Evolutionary conservation across 2,329 filamentous ascomycete genomes (phyloP), one percentile per base, ranked within the genome.

Genomic region (Ampelomyces quisqualis): DNA sequence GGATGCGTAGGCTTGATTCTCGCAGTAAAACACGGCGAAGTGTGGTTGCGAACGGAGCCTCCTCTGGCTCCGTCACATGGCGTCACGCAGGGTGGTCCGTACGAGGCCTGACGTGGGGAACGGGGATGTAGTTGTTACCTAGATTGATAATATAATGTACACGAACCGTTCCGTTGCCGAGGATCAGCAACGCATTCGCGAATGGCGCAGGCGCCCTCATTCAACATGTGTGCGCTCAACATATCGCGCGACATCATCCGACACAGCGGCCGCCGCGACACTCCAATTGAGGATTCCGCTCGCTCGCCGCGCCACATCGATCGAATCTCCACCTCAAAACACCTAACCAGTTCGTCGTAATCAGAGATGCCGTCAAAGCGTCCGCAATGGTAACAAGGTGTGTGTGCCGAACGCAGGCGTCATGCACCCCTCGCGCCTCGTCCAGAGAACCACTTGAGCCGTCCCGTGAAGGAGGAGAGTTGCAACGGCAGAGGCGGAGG

Each of bases 401-500:
- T 73, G 79, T 95, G 91, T 96, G 93, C 88, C 91, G 90, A 87
- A 96, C 93, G 90, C 93, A 85, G 80, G 90, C 90, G 84, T 97
- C 93, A 98, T 81, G 77, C 81, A 86, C 74, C 80, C 55, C 81
- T 73, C 73, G 74, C 76, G 72, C 72, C 77, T 75, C 75, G 71
- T 82, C 79, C 57, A 74, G 73, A 79, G 78, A 78, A 85, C 88
- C 91, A 79, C 93, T 96, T 89, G 70, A 87, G 90, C 90, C 87
- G 15, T 11, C 26, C 83, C 75, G 73, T 79, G 74, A 81, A 81
- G 82, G 26, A 8, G 85, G 86, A 96, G 90, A 91, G 88, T 87
- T 81, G 17, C 78, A 75, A 74, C 75, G 75, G 78, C 75, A 76
- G 77, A 75, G 77, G 74, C 72, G 70, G 74, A 78, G 76, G 78